Percentiles rank a stretch among this genome's conserved stretches.
Conservation (phyloP, 495 filamentous ascomycete genomes). For the Lepraria neglecta region DNA sequence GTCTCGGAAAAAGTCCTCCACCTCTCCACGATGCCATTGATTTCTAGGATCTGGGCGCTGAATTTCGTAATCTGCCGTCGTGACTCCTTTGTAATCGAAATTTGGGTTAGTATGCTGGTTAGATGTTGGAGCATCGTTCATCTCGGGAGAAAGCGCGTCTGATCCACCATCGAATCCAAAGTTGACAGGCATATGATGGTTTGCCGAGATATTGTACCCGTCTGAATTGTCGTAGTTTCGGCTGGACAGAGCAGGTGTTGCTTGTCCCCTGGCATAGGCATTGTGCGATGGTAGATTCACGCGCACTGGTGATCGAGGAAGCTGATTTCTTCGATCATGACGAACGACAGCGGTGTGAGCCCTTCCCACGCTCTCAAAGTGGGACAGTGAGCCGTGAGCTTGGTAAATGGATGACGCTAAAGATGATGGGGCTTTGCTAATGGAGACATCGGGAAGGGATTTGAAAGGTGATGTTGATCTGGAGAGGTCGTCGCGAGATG, state of each 20-base stretch:
- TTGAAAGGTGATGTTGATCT: slow-evolving; percentile 17
- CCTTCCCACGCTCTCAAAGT: slow-evolving; percentile 29
- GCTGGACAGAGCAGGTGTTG: neutral
- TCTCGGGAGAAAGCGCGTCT: slow-evolving; percentile 9
- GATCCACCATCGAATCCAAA: slow-evolving; percentile 17
- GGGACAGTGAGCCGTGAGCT: slow-evolving; percentile 32
- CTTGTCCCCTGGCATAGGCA: neutral
- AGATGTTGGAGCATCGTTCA: neutral
- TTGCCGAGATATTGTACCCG: neutral
- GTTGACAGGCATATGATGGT: slow-evolving; percentile 1
- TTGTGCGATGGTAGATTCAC: neutral
- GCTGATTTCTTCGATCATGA: slow-evolving; percentile 9
- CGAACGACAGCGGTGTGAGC: slow-evolving; percentile 9
- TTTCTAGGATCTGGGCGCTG: slow-evolving; percentile 5
- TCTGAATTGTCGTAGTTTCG: neutral
- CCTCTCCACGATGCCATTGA: slow-evolving; percentile 10
- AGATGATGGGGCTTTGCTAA: slow-evolving; percentile 26
- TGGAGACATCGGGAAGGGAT: slow-evolving; percentile 21
- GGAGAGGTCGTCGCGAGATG: neutral
- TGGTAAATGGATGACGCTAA: slow-evolving; percentile 30
- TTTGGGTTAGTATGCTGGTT: slow-evolving; percentile 3
- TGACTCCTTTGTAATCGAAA: slow-evolving; percentile 9
- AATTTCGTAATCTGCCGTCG: slow-evolving; percentile 1
- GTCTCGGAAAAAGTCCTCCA: slow-evolving; percentile 14
- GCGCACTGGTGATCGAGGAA: slow-evolving; percentile 5